Evolutionary conservation across 2,329 filamentous ascomycete species (phyloP).

Genomic region (Dichotomopilus funicola): DNA sequence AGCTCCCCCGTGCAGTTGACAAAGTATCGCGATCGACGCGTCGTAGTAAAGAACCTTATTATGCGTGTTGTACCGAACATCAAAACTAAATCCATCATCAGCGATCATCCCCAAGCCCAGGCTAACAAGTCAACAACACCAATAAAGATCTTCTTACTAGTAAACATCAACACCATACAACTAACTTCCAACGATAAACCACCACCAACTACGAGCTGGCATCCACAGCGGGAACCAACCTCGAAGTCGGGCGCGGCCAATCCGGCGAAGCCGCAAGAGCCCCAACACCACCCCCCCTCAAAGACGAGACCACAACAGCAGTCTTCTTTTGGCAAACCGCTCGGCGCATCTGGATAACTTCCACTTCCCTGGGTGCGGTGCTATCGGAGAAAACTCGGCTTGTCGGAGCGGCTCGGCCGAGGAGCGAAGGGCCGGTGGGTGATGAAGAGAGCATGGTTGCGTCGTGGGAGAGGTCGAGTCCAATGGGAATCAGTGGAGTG

Average conservation of each 20-base stretch:
- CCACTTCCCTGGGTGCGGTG: slow-evolving; percentile 16
- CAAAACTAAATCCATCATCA: too few species aligned
- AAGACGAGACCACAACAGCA: slow-evolving; percentile 3
- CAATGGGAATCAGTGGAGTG: too few species aligned
- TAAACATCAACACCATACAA: neutral
- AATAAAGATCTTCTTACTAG: neutral
- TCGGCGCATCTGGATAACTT: slow-evolving; percentile 15
- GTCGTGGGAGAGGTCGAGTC: too few species aligned
- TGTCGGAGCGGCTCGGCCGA: slow-evolving; percentile 5
- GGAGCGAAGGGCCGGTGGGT: slow-evolving; percentile 8
- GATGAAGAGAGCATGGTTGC: slow-evolving; percentile 10
- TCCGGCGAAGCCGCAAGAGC: neutral
- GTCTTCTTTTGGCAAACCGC: slow-evolving; percentile 13
- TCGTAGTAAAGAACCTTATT: too few species aligned
- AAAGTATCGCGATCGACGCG: too few species aligned
- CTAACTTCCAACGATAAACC: too few species aligned
- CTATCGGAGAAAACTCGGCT: slow-evolving; percentile 16
- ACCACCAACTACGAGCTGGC: slow-evolving; percentile 14
- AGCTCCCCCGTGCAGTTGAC: too few species aligned
- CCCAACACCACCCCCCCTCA: neutral
- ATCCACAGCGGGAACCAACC: slow-evolving; percentile 11
- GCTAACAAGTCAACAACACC: neutral
- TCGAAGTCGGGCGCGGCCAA: slow-evolving; percentile 10
- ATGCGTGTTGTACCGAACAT: too few species aligned
- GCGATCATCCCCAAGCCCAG: too few species aligned